Conservation (phyloP, 306 rosid species). For the Malus fusca region DNA sequence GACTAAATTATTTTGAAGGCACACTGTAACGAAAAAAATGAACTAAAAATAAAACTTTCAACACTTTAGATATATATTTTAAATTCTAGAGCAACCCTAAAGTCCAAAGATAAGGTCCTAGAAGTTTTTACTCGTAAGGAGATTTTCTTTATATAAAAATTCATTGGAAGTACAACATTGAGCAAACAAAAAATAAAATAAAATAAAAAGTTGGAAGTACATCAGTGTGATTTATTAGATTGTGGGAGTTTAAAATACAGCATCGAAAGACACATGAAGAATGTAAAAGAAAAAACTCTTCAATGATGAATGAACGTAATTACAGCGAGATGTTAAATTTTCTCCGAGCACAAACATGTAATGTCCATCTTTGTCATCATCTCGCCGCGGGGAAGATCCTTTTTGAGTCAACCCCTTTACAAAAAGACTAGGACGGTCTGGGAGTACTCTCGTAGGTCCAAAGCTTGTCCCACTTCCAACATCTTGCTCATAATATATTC, state of each 20-base stretch:
- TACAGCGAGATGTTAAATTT: conserved; percentile 89
- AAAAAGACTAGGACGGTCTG: conserved; percentile 37
- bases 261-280: neutral
- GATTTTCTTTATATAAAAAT: neutral
- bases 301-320: conserved; percentile 53
- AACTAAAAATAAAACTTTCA: neutral
- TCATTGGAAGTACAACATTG: neutral
- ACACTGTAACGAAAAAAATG: neutral
- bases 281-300: conserved; percentile 18
- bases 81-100: neutral
- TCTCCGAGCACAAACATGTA: conserved; percentile 85
- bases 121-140: neutral
- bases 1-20: neutral
- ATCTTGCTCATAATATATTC: conserved; percentile 45
- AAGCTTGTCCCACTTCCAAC: conserved; percentile 42
- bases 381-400: conserved; percentile 79
- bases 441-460: conserved; percentile 32
- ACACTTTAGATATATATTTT: neutral
- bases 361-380: conserved; percentile 90
- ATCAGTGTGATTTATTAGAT: neutral
- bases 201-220: neutral
- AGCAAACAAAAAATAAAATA: neutral
- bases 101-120: neutral
- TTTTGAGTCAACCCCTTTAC: conserved; percentile 66
- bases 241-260: neutral